Conservation (phyloP, 202 grass and related monocot species). For the Carex arenaria region DNA sequence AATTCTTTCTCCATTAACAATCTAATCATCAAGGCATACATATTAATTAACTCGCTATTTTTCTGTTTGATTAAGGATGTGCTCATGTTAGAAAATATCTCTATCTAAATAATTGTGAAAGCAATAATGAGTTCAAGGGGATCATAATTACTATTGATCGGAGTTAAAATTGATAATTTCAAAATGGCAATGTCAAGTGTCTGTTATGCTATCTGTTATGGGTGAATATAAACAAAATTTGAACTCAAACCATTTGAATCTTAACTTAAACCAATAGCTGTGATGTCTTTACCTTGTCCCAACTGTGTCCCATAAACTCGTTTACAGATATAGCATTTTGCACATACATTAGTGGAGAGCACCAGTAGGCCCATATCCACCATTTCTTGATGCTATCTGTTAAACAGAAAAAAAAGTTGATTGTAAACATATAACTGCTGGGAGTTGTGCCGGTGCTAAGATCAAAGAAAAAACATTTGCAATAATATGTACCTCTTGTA, state of each 20-base stretch:
- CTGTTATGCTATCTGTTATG: not conserved
- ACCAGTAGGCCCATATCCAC: too few species aligned
- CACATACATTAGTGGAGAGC: too few species aligned
- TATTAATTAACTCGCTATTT: not conserved
- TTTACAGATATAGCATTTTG: too few species aligned
- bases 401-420: slow-evolving; percentile 15
- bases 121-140: not conserved
- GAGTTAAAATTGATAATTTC: not conserved
- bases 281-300: slow-evolving; percentile 31
- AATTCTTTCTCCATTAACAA: slow-evolving; percentile 27
- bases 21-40: slow-evolving; percentile 9
- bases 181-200: not conserved
- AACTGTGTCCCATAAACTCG: too few species aligned
- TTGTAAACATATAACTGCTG: slow-evolving; percentile 1
- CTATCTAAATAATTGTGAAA: not conserved
- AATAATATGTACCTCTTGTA: slow-evolving; percentile 43
- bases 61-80: not conserved
- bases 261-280: not conserved
- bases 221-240: too few species aligned
- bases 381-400: slow-evolving; percentile 42
- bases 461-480: not conserved
- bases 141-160: not conserved
- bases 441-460: not conserved
- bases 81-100: not conserved
- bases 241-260: not conserved